Conservation (phyloP, 140 eudicot species). For the Bidens hawaiensis region DNA sequence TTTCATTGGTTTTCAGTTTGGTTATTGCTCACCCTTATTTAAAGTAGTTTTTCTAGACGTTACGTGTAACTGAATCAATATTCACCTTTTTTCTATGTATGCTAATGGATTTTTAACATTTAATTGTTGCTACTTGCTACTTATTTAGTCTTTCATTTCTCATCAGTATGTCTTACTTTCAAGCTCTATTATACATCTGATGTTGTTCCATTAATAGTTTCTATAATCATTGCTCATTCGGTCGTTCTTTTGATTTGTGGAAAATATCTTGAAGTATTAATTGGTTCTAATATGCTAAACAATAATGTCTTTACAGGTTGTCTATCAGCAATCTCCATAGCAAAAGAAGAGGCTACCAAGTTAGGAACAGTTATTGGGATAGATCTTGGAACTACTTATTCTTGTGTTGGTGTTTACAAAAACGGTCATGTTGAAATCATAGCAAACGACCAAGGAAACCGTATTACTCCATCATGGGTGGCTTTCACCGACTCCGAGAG, state of each 20-base stretch:
- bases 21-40: no score
- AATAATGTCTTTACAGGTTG: conserved; percentile 43
- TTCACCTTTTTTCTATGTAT: background rate
- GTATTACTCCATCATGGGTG: conserved; percentile 89
- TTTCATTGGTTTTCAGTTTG: no score
- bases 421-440: conserved; percentile 78
- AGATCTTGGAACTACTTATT: conserved; percentile 78
- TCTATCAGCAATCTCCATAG: conserved; percentile 50
- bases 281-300: conserved; percentile 3
- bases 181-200: background rate
- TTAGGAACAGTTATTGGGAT: conserved; percentile 74
- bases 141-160: background rate
- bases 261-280: background rate
- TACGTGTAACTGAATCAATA: background rate
- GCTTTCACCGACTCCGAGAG: conserved; percentile 69
- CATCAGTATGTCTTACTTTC: background rate
- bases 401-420: conserved; percentile 85
- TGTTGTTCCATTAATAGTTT: background rate
- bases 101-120: background rate
- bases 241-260: background rate
- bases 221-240: background rate
- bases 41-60: background rate
- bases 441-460: conserved; percentile 87
- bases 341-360: conserved; percentile 61
- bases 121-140: background rate